phyloP scores from a whole-genome alignment of 805 yeast species.

The Lachancea cidri region DNA sequence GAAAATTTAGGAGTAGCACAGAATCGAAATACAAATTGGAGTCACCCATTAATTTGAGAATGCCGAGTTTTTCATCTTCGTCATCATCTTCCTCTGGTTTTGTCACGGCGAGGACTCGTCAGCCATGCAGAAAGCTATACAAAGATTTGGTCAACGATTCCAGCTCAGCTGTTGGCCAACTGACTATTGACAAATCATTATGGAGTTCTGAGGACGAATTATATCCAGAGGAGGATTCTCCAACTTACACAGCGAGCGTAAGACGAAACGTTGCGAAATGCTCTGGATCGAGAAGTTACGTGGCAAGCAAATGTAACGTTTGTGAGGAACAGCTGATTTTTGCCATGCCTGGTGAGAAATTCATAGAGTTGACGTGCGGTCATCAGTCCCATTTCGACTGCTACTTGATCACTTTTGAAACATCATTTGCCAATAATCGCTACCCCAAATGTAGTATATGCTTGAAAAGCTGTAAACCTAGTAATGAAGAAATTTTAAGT shows the following conservation, averaged over 20 bases:
- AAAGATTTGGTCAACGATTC: background rate
- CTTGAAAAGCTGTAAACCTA: constrained; percentile 20
- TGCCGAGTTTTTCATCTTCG: constrained; percentile 2
- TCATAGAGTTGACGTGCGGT: constrained; percentile 38
- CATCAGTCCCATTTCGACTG: constrained; percentile 45
- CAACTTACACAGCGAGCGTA: constrained; percentile 16
- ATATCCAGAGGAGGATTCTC: constrained; percentile 22
- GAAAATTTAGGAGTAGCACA: constrained; percentile 4
- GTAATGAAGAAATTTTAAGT: constrained; percentile 26
- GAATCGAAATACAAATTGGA: constrained; percentile 2
- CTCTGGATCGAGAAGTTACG: constrained; percentile 22
- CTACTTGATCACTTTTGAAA: constrained; percentile 29
- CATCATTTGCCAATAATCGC: constrained; percentile 11
- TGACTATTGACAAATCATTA: constrained; percentile 1
- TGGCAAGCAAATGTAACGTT: constrained; percentile 36
- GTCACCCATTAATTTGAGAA: constrained; percentile 6
- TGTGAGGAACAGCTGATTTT: constrained; percentile 41
- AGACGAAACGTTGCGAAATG: constrained; percentile 13
- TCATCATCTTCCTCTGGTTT: constrained; percentile 3
- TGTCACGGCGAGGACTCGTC: constrained; percentile 5
- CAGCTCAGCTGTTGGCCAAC: background rate
- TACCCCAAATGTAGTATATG: constrained; percentile 30
- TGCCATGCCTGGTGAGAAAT: constrained; percentile 39
- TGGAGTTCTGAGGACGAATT: constrained; percentile 13
- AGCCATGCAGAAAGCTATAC: constrained; percentile 4